A percentile compares a stretch with the other conserved stretches of the same genome.
These are phyloP conservation scores for Solanum clarkiae DNA, from an alignment of 257 asterid genomes.

Conservation along the genomic window DNA sequence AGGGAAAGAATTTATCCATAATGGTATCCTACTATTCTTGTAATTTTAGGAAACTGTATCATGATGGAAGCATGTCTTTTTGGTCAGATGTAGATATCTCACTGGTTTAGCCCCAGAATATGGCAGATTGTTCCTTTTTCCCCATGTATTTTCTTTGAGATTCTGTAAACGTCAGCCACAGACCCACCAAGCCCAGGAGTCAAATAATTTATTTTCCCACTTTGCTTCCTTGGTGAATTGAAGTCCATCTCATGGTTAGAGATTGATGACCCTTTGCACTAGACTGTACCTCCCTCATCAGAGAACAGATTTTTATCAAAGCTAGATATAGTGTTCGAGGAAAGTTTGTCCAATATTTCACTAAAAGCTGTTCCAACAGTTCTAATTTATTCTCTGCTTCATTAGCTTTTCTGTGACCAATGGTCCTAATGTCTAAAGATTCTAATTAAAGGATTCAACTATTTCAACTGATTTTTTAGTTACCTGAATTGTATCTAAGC, in stretches of 20 bases:
- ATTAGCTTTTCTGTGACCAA: background rate
- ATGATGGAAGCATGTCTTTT: background rate
- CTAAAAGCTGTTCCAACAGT: background rate
- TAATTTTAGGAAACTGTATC: background rate
- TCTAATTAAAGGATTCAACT: background rate
- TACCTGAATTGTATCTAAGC: background rate
- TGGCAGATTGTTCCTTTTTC: slow-evolving; percentile 2
- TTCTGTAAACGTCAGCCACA: background rate
- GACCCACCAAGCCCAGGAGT: background rate
- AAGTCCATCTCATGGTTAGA: background rate
- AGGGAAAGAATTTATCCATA: background rate
- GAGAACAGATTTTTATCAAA: background rate
- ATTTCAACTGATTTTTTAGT: background rate
- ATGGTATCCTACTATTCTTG: background rate
- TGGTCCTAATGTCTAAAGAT: background rate
- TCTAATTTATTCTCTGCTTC: background rate
- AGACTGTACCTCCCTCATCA: background rate
- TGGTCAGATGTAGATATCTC: slow-evolving; percentile 36
- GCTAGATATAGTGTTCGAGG: background rate
- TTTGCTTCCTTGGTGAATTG: background rate
- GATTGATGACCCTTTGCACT: background rate
- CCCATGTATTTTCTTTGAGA: background rate
- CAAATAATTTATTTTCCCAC: background rate
- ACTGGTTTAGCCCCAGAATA: slow-evolving; percentile 33
- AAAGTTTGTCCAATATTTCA: background rate